Evolutionary conservation across 805 yeast species (phyloP), one percentile per base, ranked within the genome.

Genomic region (Starmera quercuum): DNA sequence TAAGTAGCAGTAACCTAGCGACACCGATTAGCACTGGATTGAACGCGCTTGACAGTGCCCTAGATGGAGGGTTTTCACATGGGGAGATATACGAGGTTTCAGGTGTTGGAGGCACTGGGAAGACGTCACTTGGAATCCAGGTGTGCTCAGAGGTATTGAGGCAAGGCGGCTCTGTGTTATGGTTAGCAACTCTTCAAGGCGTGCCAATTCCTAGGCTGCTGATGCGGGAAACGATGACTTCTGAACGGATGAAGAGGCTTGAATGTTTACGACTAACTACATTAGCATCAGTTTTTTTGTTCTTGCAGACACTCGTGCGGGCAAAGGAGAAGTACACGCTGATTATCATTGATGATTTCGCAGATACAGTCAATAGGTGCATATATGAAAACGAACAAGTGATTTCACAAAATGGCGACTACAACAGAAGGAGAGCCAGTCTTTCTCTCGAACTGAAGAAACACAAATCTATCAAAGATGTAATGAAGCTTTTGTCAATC

Each of bases 261-360:
- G 20, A 25, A 4, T 34, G 30, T 11, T 18, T 38, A 7, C 15
- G 45, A 16, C 20, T 44, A 2, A 30, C 32, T 13, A 33, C 39
- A 13, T 5, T 39, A 2, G 38, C 39, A 2, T 25, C 35, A 9
- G 23, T 46, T 7, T 44, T 36, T 25, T 15, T 46, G 3, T 46
- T 40, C 14, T 17, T 46, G 14, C 43, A 38, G 28, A 32, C 33
- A 11, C 32, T 11, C 20, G 34, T 3, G 31, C 34, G n/a, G 19
- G 35, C 2, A 19, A 14, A 17, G 6, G 16, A 19, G 4, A 13
- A 14, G 2, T 44, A 37, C 31, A 44, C 38, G 2, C 32, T 50
- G 4, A 29, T 51, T 0, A 39, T 51, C 10, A 43, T 51, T 13
- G 55, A 51, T 11, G 54, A 49, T 23, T 31, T 47, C 20, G 44